Base-by-base conservation (phyloP, 805 yeast species). In the Komagataella pseudopastoris region DNA sequence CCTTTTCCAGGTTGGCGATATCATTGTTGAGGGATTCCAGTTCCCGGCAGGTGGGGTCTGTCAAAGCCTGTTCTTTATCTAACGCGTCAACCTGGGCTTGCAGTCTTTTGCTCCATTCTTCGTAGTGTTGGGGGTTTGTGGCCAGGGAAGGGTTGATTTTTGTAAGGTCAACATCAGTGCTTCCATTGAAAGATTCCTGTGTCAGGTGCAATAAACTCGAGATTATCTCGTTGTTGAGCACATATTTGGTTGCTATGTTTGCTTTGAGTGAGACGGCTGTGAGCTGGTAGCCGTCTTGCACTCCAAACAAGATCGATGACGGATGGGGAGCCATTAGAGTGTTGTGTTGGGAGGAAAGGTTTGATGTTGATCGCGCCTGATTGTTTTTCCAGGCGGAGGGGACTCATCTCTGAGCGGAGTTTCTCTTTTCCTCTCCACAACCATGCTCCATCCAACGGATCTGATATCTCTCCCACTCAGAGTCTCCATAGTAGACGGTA, bases 171-270 rank as follows among this genome's bases (percentile, higher is more conserved):
- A 23, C 51, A 4, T 22, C 14, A 2, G 23, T 36, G 18, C 17
- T 8, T 7, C 51, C 51, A 22, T 44, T 49, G 16, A 49, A 20
- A 24, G 51, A 39, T 16, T 49, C 47, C 17, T 36, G 44, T 22
- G 50, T n/a, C 8, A 44, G 30, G 7, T 44, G 22, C 22, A 57
- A 43, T 30, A 53, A 44, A n/a, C 54, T 56, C 10, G 61, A 47
- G 4, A 68, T 53, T 2, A 66, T 53, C 51, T 66, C 71, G 47
- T 64, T 66, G 20, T 63, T 60, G 30, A 66, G 54, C 3, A 63
- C 54, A 50, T 60, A 68, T 48, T 65, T 62, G 10, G 71, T 59
- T 1, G 68, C 69, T 16, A 65, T 51, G 51, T 64, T 64, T 1
- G 70, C 62, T 50, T 68, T 60, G 45, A 68, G 50, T 3, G 71